Conservation (phyloP, 495 filamentous ascomycete genomes). For the Neurospora africana region DNA sequence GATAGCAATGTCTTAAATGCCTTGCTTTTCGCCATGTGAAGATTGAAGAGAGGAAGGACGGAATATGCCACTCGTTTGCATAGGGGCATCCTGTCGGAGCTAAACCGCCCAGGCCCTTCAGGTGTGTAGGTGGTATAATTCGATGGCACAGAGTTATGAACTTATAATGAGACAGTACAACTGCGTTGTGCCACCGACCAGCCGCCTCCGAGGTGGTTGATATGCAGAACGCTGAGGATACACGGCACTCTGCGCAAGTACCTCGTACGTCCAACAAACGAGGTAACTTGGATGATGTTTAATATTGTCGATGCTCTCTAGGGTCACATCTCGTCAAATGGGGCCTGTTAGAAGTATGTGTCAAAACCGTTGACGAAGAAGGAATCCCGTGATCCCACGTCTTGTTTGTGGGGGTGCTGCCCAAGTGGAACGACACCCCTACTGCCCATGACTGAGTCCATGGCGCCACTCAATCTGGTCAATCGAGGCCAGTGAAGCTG, state of each 20-base stretch:
- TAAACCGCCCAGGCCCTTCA: background rate
- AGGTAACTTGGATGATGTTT: background rate
- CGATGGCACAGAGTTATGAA: background rate
- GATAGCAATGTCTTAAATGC: background rate
- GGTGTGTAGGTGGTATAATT: background rate
- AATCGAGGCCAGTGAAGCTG: background rate
- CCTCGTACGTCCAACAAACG: background rate
- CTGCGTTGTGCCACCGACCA: background rate
- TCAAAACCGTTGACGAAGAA: background rate
- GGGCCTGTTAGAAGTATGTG: background rate
- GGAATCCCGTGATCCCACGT: background rate
- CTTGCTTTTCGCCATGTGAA: background rate
- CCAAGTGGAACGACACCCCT: background rate
- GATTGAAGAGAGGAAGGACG: background rate
- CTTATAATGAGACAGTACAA: background rate
- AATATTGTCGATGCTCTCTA: background rate
- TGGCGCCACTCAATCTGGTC: background rate
- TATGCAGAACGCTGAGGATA: background rate
- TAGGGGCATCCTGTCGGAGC: background rate
- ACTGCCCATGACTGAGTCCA: background rate
- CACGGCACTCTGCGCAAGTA: background rate
- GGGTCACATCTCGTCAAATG: background rate
- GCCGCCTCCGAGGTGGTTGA: background rate
- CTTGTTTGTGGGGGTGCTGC: background rate
- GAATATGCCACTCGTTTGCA: background rate